Evolutionary conservation across 768 basidiomycete species (phyloP).

Genomic region (Polyporus arcularius): DNA sequence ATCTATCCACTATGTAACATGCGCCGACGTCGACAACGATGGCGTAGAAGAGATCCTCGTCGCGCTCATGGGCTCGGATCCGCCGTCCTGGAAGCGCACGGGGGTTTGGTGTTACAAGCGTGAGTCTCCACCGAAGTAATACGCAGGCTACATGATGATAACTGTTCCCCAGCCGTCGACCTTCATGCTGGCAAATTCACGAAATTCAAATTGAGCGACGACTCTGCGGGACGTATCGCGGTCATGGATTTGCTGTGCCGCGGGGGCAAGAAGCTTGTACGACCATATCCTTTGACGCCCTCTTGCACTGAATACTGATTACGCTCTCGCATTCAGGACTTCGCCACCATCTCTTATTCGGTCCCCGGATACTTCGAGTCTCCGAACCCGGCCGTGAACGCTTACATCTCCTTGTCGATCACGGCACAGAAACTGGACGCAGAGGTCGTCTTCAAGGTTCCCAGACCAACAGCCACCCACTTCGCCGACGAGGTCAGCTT

Average conservation of each 20-base stretch:
- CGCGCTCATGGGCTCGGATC: slow-evolving; percentile 23
- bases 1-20: slow-evolving; percentile 26
- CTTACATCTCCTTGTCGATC: no score
- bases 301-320: no score
- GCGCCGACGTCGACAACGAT: slow-evolving; percentile 11
- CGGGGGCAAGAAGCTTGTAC: neutral
- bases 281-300: slow-evolving; percentile 1
- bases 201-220: slow-evolving; percentile 19
- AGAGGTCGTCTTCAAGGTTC: no score
- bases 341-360: slow-evolving; percentile 31
- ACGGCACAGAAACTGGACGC: no score
- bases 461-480: no score
- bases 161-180: neutral
- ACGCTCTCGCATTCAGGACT: slow-evolving; percentile 16
- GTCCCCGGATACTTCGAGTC: slow-evolving; percentile 31
- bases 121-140: neutral
- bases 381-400: slow-evolving; percentile 23
- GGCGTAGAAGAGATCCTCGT: slow-evolving; percentile 22
- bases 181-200: slow-evolving; percentile 14
- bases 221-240: slow-evolving; percentile 26
- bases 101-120: slow-evolving; percentile 1
- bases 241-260: slow-evolving; percentile 9
- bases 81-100: no score
- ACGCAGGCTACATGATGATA: no score
- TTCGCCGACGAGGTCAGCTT: no score